Base-by-base conservation (phyloP, 805 yeast species). In the Saccharomycopsis malanga region DNA sequence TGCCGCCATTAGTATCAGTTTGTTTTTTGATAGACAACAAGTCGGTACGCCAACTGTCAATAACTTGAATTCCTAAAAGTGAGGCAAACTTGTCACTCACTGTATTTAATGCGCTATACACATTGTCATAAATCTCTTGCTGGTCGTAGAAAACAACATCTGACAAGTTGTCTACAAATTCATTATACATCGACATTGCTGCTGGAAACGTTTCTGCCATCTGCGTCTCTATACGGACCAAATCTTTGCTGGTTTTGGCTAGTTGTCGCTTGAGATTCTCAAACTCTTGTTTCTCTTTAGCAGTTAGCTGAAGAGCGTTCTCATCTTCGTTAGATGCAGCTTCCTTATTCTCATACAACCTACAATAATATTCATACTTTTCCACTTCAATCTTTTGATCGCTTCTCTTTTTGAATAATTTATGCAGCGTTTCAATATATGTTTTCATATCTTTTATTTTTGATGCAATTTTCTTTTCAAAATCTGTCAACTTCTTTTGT, bases 101-200 rank as follows among this genome's bases (percentile, higher is more conserved):
- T 15, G 21, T 18, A 6, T 18, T 24, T 18, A 34, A 30, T 3
- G 20, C 14, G 6, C 17, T 20, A 20, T 25, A 3, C 4, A 43
- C 50, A 17, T 10, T 30, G 20, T 45, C 44, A 21, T 34, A 38
- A 25, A 49, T 46, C 21, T 49, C 64, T 18, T 53, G 38, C 42
- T 66, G 65, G 35, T 66, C 62, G 52, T 61, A 61, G 17, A 66
- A 44, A 2, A 65, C 47, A 46, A 63, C 56, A 43, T 62, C 62
- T 4, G 69, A 57, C 14, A 69, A 46, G 34, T 56, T 53, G 21
- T 66, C 70, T 2, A 69, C 60, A 53, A 69, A 70, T 52, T 71
- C 75, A 45, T 67, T 71, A 42, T 67, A 56, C 34, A 66, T 61
- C 3, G 58, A 51, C 27, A 64, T 48, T 2, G 63, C 58, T 49